phyloP scores from a whole-genome alignment of 306 rosid genomes.

The Trifolium subterraneum region DNA sequence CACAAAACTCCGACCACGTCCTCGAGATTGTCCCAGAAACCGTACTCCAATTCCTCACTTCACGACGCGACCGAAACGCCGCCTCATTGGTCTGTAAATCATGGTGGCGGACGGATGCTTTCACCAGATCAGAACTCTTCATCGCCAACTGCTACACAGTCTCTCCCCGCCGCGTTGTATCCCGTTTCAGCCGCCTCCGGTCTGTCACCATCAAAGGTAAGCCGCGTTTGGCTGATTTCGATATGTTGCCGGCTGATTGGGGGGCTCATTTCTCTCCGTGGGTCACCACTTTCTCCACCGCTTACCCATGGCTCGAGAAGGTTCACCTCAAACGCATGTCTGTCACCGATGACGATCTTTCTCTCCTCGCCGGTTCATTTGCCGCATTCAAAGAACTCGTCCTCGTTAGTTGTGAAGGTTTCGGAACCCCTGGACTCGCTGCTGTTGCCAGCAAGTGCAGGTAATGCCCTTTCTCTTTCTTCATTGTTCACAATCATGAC shows the following conservation, averaged over 20 bases:
- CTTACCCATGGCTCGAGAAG: not conserved
- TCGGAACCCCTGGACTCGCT: not conserved
- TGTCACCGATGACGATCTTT: not conserved
- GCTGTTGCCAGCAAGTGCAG: not conserved
- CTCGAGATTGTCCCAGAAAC: not conserved
- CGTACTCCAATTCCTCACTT: not conserved
- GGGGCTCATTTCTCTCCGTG: constrained; percentile 65
- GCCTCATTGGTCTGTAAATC: not conserved
- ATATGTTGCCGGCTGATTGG: constrained; percentile 80
- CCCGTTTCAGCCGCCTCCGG: constrained; percentile 60
- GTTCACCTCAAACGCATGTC: not conserved
- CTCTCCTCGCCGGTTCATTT: not conserved
- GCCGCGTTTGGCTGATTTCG: constrained; percentile 91
- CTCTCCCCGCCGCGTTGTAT: constrained; percentile 64
- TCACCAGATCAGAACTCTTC: constrained; percentile 86
- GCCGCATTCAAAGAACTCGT: not conserved
- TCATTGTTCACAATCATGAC: no score
- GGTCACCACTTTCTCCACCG: not conserved
- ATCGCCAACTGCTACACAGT: constrained; percentile 85
- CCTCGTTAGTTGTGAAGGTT: not conserved
- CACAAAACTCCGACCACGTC: not conserved
- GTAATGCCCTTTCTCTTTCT: not conserved
- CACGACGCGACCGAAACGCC: not conserved
- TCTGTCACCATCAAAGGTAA: constrained; percentile 75
- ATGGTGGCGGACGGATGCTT: constrained; percentile 41